Evolutionary conservation across 2,329 filamentous ascomycete species (phyloP).

Genomic region (Grosmannia huntii): DNA sequence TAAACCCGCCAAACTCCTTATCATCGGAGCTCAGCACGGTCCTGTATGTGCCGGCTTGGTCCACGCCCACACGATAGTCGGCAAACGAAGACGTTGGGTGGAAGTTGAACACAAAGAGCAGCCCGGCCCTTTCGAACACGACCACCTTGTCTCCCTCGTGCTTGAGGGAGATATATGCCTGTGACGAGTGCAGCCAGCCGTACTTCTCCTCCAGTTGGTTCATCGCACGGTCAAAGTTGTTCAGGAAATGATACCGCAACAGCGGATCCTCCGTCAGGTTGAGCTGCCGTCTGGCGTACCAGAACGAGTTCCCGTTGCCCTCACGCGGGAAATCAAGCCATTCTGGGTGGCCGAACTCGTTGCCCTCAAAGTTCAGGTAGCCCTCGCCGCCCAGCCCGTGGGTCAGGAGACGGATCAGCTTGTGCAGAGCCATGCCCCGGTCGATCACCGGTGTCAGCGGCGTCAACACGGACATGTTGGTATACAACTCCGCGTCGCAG

Average conservation of each 20-base stretch:
- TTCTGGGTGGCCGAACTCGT: slow-evolving; percentile 96
- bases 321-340: slow-evolving; percentile 97
- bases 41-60: slow-evolving; percentile 71
- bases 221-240: slow-evolving; percentile 90
- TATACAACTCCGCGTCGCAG: slow-evolving; percentile 94
- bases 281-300: slow-evolving; percentile 85
- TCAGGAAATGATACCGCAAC: slow-evolving; percentile 80
- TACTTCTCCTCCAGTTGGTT: slow-evolving; percentile 78
- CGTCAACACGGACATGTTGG: slow-evolving; percentile 81
- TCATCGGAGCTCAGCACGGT: slow-evolving; percentile 76
- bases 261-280: slow-evolving; percentile 80
- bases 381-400: slow-evolving; percentile 88
- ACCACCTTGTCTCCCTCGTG: slow-evolving; percentile 89
- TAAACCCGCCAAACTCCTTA: slow-evolving; percentile 65
- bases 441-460: slow-evolving; percentile 82
- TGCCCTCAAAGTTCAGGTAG: slow-evolving; percentile 97
- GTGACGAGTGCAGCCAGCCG: slow-evolving; percentile 74
- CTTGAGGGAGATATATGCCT: slow-evolving; percentile 90
- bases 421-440: slow-evolving; percentile 84
- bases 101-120: slow-evolving; percentile 96
- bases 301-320: slow-evolving; percentile 86
- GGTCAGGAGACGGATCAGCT: slow-evolving; percentile 91
- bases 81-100: slow-evolving; percentile 72
- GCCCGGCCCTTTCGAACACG: slow-evolving; percentile 82
- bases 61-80: slow-evolving; percentile 86